phyloP scores from a whole-genome alignment of 2,329 filamentous ascomycete genomes.

The Curvularia verruculosa region DNA sequence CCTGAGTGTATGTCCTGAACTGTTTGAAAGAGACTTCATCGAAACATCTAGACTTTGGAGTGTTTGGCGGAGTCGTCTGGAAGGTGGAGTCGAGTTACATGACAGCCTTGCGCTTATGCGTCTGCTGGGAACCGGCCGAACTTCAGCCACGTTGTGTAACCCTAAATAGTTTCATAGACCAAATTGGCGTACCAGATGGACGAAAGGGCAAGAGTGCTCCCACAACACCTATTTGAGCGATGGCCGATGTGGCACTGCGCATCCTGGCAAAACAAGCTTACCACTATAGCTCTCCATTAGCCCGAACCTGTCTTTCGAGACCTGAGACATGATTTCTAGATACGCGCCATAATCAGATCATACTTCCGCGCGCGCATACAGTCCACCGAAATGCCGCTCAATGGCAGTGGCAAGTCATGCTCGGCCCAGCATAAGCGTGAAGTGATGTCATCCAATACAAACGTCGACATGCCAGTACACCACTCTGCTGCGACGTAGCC shows the following conservation, averaged over 20 bases:
- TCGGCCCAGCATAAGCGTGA: constrained; percentile 55
- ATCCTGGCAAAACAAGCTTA: constrained; percentile 26
- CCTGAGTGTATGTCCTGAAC: constrained; percentile 25
- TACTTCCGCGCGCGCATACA: constrained; percentile 49
- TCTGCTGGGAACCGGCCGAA: constrained; percentile 29
- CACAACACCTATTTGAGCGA: constrained; percentile 10
- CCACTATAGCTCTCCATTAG: constrained; percentile 36
- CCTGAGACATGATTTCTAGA: constrained; percentile 27
- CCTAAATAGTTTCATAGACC: constrained; percentile 15
- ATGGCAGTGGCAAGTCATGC: constrained; percentile 47
- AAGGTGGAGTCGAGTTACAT: constrained; percentile 32
- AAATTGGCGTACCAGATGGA: constrained; percentile 16
- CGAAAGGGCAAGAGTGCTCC: constrained; percentile 16
- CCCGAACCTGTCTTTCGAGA: constrained; percentile 24
- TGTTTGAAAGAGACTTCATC: constrained; percentile 13
- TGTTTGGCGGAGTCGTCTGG: constrained; percentile 34
- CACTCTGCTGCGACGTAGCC: constrained; percentile 61
- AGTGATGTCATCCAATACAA: constrained; percentile 50
- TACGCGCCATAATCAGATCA: constrained; percentile 25
- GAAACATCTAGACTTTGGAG: constrained; percentile 28
- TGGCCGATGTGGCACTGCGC: constrained; percentile 6
- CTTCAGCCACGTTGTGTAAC: constrained; percentile 10
- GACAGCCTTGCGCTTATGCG: constrained; percentile 31
- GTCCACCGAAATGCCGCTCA: constrained; percentile 59
- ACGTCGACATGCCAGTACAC: constrained; percentile 34